Conservation (phyloP, 1,139 yeast genomes). For the Protomyces macrosporus region DNA sequence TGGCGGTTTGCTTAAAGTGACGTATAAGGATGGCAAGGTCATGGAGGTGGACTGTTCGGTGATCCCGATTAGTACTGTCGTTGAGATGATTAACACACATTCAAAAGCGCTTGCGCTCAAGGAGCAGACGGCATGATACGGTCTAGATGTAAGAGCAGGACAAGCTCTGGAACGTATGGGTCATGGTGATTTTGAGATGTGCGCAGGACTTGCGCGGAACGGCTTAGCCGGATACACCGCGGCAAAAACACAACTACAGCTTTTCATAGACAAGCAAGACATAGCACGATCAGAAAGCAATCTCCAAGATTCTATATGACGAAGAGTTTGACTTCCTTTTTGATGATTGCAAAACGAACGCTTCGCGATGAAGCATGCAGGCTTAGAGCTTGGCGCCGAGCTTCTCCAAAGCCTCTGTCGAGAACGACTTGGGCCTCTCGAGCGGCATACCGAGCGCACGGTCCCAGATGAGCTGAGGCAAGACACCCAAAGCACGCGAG, state of each 20-base stretch:
- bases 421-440: slow-evolving; percentile 57
- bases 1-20: slow-evolving; percentile 58
- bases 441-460: slow-evolving; percentile 56
- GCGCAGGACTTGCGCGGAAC: too few species aligned
- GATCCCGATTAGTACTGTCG: slow-evolving; percentile 3
- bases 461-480: slow-evolving; percentile 56
- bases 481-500: slow-evolving; percentile 83
- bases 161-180: too few species aligned
- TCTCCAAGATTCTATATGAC: too few species aligned
- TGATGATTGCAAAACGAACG: too few species aligned
- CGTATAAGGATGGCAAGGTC: slow-evolving; percentile 66
- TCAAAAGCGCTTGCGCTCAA: slow-evolving; percentile 16
- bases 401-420: slow-evolving; percentile 46
- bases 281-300: too few species aligned
- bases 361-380: too few species aligned
- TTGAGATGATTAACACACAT: slow-evolving; percentile 9
- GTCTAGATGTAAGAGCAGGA: too few species aligned
- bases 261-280: too few species aligned
- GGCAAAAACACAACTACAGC: too few species aligned
- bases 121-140: slow-evolving; percentile 11
- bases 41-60: slow-evolving; percentile 47
- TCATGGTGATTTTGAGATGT: too few species aligned
- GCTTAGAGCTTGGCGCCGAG: slow-evolving; percentile 41
- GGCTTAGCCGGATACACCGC: too few species aligned
- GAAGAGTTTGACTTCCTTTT: too few species aligned